Percentiles rank a stretch among this genome's conserved stretches.
Evolutionary conservation across 2,329 filamentous ascomycete genomes (phyloP).

Genomic region (Coniosporium uncinatum): DNA sequence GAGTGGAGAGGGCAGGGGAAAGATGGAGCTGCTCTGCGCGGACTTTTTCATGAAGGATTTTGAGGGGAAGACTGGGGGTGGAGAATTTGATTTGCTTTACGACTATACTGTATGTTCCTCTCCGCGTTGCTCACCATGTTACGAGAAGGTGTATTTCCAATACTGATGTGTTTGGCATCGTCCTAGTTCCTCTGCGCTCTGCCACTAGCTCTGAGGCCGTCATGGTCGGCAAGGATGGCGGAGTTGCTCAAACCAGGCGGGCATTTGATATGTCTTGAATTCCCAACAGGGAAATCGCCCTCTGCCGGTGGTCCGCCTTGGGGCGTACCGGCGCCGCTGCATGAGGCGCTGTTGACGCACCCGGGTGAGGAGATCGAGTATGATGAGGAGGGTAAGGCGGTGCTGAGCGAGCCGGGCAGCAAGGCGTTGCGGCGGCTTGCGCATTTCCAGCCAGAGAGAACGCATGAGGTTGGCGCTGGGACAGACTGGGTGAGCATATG

Average conservation of each 20-base stretch:
- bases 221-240: slow-evolving; percentile 50
- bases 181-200: slow-evolving; percentile 56
- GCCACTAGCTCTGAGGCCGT: slow-evolving; percentile 44
- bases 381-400: slow-evolving; percentile 44
- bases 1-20: slow-evolving; percentile 33
- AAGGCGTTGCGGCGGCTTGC: slow-evolving; percentile 35
- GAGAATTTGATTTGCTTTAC: slow-evolving; percentile 60
- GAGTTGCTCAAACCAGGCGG: slow-evolving; percentile 46
- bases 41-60: slow-evolving; percentile 61
- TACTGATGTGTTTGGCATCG: no score
- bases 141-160: neutral
- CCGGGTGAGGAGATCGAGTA: slow-evolving; percentile 66
- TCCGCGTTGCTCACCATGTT: neutral
- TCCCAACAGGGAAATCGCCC: slow-evolving; percentile 66
- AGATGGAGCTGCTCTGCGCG: slow-evolving; percentile 49
- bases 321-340: slow-evolving; percentile 62
- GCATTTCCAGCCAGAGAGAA: slow-evolving; percentile 50
- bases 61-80: slow-evolving; percentile 38
- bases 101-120: slow-evolving; percentile 49
- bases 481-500: slow-evolving; percentile 44
- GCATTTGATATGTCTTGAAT: slow-evolving; percentile 65
- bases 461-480: slow-evolving; percentile 48
- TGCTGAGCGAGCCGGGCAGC: slow-evolving; percentile 33
- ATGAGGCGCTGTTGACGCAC: slow-evolving; percentile 63
- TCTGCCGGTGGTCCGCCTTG: slow-evolving; percentile 66